Evolutionary conservation across 305 asterid species (phyloP).

Genomic region (Fraxinus nigra): DNA sequence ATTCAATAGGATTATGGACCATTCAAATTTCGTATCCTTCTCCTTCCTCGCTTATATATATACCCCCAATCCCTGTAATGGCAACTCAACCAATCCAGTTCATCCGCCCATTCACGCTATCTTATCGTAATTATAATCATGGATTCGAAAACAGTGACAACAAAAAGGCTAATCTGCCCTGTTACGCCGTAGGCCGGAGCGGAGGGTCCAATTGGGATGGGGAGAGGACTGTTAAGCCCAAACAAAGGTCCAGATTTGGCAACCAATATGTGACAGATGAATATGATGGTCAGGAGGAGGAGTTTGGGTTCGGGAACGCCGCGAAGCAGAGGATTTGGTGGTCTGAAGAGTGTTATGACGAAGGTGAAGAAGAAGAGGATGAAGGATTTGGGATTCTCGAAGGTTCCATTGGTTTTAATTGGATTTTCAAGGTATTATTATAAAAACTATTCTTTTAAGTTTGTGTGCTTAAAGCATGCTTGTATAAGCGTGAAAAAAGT

Average conservation of each 20-base stretch:
- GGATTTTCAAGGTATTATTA: constrained; percentile 54
- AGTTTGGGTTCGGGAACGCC: constrained; percentile 40
- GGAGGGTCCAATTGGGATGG: constrained; percentile 54
- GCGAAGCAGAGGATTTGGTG: constrained; percentile 69
- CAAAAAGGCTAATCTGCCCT: constrained; percentile 5
- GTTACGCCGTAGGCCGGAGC: constrained; percentile 42
- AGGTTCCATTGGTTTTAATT: constrained; percentile 49
- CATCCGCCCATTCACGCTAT: constrained; percentile 25
- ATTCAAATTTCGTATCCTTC: neutral
- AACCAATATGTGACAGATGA: constrained; percentile 39
- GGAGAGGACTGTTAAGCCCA: constrained; percentile 27
- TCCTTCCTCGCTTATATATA: neutral
- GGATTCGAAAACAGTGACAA: neutral
- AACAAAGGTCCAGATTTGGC: constrained; percentile 40
- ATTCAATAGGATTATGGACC: too few relatives aligned
- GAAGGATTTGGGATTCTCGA: constrained; percentile 49
- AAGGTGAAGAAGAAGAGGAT: constrained; percentile 36
- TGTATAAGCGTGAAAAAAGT: too few relatives aligned
- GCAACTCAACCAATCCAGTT: constrained; percentile 28
- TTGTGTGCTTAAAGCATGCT: neutral
- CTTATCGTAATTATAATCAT: constrained; percentile 18
- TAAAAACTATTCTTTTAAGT: neutral
- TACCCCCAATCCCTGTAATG: constrained; percentile 12
- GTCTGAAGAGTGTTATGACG: constrained; percentile 55
- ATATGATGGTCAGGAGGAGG: constrained; percentile 41